phyloP scores from a whole-genome alignment of 495 filamentous ascomycete species.

The Neurospora tetrasperma region DNA sequence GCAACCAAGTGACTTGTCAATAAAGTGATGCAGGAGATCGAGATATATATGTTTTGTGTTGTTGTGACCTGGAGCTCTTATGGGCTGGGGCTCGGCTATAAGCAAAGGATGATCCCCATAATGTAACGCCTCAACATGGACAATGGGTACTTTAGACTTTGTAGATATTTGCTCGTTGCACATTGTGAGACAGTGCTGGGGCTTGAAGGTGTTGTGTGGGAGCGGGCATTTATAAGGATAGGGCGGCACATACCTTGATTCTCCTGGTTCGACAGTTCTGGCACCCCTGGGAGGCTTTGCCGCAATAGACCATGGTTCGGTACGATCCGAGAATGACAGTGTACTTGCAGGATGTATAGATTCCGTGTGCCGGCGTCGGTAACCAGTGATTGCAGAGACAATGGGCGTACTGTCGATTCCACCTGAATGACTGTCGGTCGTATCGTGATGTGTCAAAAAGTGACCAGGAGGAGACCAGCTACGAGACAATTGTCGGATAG shows the following conservation, averaged over 20 bases:
- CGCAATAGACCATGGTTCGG: constrained; percentile 54
- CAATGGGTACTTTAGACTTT: background rate
- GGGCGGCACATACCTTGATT: constrained; percentile 41
- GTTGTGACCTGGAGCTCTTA: background rate
- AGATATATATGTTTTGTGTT: background rate
- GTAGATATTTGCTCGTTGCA: background rate
- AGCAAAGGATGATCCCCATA: background rate
- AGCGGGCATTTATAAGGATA: background rate
- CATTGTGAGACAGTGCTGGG: background rate
- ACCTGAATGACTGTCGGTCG: background rate
- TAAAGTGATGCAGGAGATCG: background rate
- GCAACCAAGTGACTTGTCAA: background rate
- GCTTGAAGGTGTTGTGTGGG: background rate
- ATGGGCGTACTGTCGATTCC: background rate
- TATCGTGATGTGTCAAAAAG: constrained; percentile 3
- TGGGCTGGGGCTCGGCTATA: background rate
- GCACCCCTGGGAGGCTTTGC: constrained; percentile 60
- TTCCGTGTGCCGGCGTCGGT: background rate
- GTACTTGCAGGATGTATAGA: background rate
- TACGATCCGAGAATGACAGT: background rate
- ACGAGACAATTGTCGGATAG: constrained; percentile 16
- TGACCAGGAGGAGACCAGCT: constrained; percentile 1
- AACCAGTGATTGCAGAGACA: background rate
- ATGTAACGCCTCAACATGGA: background rate
- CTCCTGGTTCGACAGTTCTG: constrained; percentile 53